Evolutionary conservation across 257 asterid genomes (phyloP).

Genomic region (Lantana camara): DNA sequence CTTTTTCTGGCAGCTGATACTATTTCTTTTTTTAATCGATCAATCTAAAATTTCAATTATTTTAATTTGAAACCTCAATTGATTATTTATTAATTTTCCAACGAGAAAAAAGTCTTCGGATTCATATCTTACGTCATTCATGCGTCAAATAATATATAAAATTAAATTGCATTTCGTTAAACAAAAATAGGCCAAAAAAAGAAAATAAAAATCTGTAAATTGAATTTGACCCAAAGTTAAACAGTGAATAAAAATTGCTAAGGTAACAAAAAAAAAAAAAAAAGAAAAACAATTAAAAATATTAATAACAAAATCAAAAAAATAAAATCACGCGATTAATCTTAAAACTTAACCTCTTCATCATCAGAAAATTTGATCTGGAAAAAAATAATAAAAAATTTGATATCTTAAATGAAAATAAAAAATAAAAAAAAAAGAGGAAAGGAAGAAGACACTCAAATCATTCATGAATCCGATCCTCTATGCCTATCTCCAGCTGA

Average conservation of each 20-base stretch:
- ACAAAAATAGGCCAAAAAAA: too few species aligned
- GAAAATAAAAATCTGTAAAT: too few species aligned
- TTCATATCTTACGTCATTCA: too few species aligned
- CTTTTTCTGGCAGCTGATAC: too few species aligned
- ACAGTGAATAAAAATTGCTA: neutral
- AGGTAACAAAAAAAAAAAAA: neutral
- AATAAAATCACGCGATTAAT: neutral
- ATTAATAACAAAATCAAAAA: neutral
- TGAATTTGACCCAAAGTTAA: too few species aligned
- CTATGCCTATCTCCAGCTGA: conserved; percentile 12
- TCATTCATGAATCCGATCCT: conserved; percentile 20
- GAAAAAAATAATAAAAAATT: neutral
- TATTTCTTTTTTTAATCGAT: too few species aligned
- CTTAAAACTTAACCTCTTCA: neutral
- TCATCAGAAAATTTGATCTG: neutral
- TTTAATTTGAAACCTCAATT: too few species aligned
- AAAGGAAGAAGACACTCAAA: neutral
- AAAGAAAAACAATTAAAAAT: neutral
- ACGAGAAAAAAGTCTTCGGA: too few species aligned
- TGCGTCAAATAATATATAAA: too few species aligned
- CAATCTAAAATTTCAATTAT: too few species aligned
- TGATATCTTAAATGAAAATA: conserved; percentile 9
- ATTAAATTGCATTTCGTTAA: too few species aligned
- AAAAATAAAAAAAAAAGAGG: neutral
- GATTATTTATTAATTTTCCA: too few species aligned